Conservation (phyloP, 2,329 filamentous ascomycete genomes). For the Pseudophaeomoniella oleicola region DNA sequence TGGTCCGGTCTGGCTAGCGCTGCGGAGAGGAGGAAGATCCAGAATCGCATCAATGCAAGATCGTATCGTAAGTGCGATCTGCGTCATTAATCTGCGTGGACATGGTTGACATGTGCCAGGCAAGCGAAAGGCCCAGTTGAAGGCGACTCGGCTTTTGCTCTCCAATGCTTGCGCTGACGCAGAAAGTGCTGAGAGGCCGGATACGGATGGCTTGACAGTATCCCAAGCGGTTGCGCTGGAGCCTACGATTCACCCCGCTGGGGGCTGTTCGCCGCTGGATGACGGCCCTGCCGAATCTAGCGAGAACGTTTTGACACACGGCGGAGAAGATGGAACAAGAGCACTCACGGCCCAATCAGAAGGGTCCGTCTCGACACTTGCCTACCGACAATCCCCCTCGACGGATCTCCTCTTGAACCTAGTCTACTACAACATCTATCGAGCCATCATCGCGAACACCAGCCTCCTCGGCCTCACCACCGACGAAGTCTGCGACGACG, state of each 20-base stretch:
- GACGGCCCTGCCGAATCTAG: no score
- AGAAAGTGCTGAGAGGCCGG: not conserved
- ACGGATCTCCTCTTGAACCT: conserved; percentile 20
- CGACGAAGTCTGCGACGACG: conserved; percentile 9
- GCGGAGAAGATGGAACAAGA: not conserved
- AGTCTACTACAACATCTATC: conserved; percentile 20
- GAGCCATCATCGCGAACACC: conserved; percentile 17
- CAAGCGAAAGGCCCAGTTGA: not conserved
- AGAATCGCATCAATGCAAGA: not conserved
- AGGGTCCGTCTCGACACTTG: not conserved
- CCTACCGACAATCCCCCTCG: conserved; percentile 6
- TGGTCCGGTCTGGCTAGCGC: not conserved
- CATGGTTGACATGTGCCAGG: not conserved
- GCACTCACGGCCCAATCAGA: not conserved
- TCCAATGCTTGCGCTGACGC: not conserved
- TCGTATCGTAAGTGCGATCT: not conserved
- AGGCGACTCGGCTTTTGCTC: not conserved
- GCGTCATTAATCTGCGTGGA: not conserved
- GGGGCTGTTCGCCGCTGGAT: no score
- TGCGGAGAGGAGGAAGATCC: not conserved
- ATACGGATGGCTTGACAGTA: not conserved
- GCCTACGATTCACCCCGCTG: no score
- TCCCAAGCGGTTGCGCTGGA: not conserved
- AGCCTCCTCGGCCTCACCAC: conserved; percentile 13
- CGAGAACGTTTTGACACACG: no score